These are phyloP conservation scores for Quercus tomentella DNA, from an alignment of 331 rosid species.

Conservation along the genomic window DNA sequence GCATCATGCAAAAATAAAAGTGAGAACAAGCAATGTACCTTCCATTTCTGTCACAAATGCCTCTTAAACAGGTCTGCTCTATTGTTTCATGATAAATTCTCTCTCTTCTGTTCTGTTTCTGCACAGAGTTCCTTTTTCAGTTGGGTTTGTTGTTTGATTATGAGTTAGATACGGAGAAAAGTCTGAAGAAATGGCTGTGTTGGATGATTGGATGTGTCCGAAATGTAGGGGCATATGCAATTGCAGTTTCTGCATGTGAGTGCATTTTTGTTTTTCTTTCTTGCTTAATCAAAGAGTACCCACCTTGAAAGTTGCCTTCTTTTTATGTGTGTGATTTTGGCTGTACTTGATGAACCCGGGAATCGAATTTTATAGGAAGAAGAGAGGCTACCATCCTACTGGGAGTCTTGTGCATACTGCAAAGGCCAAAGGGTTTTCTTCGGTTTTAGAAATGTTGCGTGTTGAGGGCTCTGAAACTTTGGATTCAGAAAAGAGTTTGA, in stretches of 20 bases:
- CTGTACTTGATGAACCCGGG: neutral
- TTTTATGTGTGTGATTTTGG: neutral
- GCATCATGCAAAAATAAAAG: constrained; percentile 50
- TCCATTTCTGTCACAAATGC: constrained; percentile 58
- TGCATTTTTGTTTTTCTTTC: neutral
- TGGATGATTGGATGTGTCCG: constrained; percentile 64
- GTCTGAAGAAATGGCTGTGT: constrained; percentile 38
- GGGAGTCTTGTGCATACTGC: constrained; percentile 48
- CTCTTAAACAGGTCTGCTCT: constrained; percentile 60
- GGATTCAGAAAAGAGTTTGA: constrained; percentile 7
- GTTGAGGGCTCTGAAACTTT: constrained; percentile 20
- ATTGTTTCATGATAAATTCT: too few relatives aligned
- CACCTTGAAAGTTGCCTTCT: neutral
- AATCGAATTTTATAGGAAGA: constrained; percentile 45
- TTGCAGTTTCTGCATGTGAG: constrained; percentile 75
- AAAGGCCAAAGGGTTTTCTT: constrained; percentile 60
- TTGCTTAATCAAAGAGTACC: neutral
- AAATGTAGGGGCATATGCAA: constrained; percentile 70
- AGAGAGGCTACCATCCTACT: constrained; percentile 60
- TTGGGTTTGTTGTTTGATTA: neutral
- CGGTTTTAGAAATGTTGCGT: constrained; percentile 57
- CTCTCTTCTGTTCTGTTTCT: too few relatives aligned
- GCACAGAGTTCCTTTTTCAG: too few relatives aligned
- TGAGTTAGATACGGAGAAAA: constrained; percentile 63
- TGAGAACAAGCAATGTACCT: constrained; percentile 32